Evolutionary conservation across 495 filamentous ascomycete genomes (phyloP).

Genomic region (Penicillium herquei): DNA sequence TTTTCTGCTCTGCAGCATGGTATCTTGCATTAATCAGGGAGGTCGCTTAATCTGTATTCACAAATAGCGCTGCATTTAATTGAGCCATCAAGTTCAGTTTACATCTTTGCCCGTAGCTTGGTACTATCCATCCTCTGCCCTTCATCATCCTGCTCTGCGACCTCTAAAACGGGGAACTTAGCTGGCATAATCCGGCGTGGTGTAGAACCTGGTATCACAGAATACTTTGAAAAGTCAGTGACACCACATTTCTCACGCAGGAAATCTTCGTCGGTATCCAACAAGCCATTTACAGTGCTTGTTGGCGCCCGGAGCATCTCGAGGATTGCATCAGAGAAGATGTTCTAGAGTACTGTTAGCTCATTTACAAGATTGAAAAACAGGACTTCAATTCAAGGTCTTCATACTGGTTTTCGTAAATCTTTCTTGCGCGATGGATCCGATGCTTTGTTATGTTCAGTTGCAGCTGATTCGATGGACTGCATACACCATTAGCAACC

Average conservation of each 20-base stretch:
- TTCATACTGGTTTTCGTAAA: conserved; percentile 58
- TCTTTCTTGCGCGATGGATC: conserved; percentile 46
- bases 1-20: not conserved
- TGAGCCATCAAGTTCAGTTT: not conserved
- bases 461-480: conserved; percentile 75
- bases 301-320: conserved; percentile 67
- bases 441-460: conserved; percentile 42
- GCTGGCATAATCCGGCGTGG: conserved; percentile 80
- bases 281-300: conserved; percentile 62
- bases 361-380: not conserved
- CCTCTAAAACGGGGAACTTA: conserved; percentile 65
- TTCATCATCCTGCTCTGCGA: conserved; percentile 81
- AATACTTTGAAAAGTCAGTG: conserved; percentile 72
- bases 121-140: conserved; percentile 70
- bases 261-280: conserved; percentile 82
- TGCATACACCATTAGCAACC: conserved; percentile 15
- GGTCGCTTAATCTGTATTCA: not conserved
- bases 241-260: conserved; percentile 62
- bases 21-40: not conserved
- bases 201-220: conserved; percentile 58
- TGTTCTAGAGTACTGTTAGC: conserved; percentile 37
- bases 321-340: conserved; percentile 79
- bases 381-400: not conserved
- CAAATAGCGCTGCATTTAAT: not conserved
- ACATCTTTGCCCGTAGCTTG: conserved; percentile 30